These are phyloP conservation scores for Umbelopsis sp. DNA, from an alignment of 192 early-diverging fungal species.

Conservation along the genomic window DNA sequence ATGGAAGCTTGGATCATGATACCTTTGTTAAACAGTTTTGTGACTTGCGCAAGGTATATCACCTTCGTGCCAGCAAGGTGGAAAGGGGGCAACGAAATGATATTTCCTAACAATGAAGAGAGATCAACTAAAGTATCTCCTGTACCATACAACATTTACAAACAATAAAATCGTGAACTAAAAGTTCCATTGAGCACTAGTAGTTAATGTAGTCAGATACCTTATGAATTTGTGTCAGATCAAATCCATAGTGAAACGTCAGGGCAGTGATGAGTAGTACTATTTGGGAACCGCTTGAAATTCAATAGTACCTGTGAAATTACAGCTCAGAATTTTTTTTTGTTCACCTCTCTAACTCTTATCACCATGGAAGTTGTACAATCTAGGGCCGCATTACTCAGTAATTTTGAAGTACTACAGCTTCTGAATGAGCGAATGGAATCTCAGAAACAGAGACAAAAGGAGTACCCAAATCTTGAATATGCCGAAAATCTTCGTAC, in stretches of 20 bases:
- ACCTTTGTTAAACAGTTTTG: conserved; percentile 51
- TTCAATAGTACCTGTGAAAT: not conserved
- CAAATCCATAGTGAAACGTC: too few species aligned
- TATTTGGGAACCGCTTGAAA: too few species aligned
- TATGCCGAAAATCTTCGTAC: conserved; percentile 66
- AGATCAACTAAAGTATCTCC: not conserved
- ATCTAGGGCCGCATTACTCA: conserved; percentile 60
- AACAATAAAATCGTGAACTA: not conserved
- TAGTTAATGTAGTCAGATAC: not conserved
- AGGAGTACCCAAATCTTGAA: conserved; percentile 35
- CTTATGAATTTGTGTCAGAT: too few species aligned
- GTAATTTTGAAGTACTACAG: conserved; percentile 69
- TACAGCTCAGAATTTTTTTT: not conserved
- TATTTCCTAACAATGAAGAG: conserved; percentile 26
- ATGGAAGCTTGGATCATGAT: conserved; percentile 52
- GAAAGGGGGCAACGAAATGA: conserved; percentile 40
- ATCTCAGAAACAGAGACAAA: conserved; percentile 40
- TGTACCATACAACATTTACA: conserved; percentile 5
- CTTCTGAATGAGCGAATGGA: conserved; percentile 60
- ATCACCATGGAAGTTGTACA: conserved; percentile 62
- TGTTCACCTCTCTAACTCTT: not conserved
- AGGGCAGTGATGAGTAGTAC: too few species aligned
- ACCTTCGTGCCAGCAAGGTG: conserved; percentile 52
- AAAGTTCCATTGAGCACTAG: not conserved
- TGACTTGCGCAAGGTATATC: conserved; percentile 57